phyloP scores from a whole-genome alignment of 2,329 filamentous ascomycete genomes.

The Penicillium sp. region DNA sequence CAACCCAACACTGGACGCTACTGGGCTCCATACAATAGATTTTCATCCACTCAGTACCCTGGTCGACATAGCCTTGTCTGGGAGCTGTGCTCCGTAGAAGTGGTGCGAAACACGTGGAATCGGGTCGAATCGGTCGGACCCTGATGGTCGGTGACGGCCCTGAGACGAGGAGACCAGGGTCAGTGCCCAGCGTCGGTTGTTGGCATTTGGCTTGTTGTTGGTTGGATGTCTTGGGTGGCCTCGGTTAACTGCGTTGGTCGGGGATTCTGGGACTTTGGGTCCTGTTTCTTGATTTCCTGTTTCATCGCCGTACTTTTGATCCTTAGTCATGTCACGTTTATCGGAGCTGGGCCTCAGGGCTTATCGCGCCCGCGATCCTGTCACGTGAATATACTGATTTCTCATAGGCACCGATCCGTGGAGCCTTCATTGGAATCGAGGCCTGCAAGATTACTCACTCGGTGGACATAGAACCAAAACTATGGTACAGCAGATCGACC shows the following conservation, averaged over 20 bases:
- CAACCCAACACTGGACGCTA: not conserved
- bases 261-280: not conserved
- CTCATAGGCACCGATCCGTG: not conserved
- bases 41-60: constrained; percentile 4
- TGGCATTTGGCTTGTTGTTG: not conserved
- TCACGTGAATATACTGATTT: not conserved
- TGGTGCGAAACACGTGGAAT: constrained; percentile 14
- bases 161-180: not conserved
- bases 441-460: not conserved
- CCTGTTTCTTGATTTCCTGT: not conserved
- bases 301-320: not conserved
- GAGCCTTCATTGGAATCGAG: not conserved
- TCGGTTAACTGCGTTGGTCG: not conserved
- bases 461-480: not conserved
- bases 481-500: not conserved
- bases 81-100: not conserved
- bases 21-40: not conserved
- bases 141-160: constrained; percentile 1
- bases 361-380: not conserved
- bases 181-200: not conserved
- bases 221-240: not conserved
- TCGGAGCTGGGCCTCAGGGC: not conserved
- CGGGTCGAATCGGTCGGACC: constrained; percentile 5
- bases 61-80: not conserved
- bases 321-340: not conserved